phyloP scores from a whole-genome alignment of 225 moss, liverwort and hornwort genomes.

The Marchantia polymorpha region DNA sequence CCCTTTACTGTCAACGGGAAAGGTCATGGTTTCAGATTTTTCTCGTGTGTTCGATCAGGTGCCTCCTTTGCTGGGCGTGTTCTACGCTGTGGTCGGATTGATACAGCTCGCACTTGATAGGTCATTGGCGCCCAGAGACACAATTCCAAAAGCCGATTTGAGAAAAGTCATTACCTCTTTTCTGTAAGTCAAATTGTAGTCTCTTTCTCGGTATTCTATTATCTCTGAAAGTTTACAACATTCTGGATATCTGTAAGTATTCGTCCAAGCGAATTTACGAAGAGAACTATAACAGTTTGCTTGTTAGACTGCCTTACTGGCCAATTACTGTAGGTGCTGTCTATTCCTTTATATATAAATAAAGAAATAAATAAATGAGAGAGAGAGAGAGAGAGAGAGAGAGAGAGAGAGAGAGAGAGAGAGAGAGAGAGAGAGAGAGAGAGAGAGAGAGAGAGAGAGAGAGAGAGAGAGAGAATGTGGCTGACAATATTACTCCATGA shows the following conservation, averaged over 20 bases:
- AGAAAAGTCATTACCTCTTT: slow-evolving; percentile 67
- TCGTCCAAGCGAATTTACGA: too few species aligned
- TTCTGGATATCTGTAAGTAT: too few species aligned
- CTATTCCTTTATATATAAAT: too few species aligned
- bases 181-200: slow-evolving; percentile 46
- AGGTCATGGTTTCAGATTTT: background rate
- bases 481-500: background rate
- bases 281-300: background rate
- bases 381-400: too few species aligned
- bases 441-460: too few species aligned
- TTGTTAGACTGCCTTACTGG: background rate
- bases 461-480: too few species aligned
- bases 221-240: too few species aligned
- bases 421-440: too few species aligned
- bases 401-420: too few species aligned
- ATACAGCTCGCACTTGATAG: slow-evolving; percentile 84
- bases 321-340: too few species aligned
- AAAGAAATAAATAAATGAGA: too few species aligned
- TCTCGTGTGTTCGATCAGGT: slow-evolving; percentile 45
- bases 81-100: slow-evolving; percentile 84
- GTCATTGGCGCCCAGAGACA: slow-evolving; percentile 55
- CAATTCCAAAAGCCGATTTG: slow-evolving; percentile 52
- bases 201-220: too few species aligned
- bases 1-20: background rate
- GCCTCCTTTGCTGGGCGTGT: slow-evolving; percentile 83